Evolutionary conservation across 1,284 basidiomycete species (phyloP).

Genomic region (Lentinus polychrous): DNA sequence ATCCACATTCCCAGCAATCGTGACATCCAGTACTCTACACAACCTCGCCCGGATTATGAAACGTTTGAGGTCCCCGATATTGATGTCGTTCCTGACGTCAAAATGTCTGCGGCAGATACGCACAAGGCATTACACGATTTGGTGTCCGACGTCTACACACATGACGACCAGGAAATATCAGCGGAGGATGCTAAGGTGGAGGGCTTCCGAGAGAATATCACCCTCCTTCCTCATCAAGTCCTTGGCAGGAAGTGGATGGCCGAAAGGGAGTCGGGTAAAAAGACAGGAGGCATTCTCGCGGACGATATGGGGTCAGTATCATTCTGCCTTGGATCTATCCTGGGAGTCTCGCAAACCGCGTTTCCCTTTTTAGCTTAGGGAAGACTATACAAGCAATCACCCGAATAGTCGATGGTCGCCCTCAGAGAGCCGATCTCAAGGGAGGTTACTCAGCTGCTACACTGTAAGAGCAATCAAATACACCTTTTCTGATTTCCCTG

Average conservation of each 20-base stretch:
- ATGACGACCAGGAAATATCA: conserved; percentile 39
- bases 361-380: conserved; percentile 56
- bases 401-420: conserved; percentile 72
- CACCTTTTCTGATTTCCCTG: conserved; percentile 3
- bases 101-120: conserved; percentile 39
- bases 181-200: conserved; percentile 61
- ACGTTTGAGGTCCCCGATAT: conserved; percentile 1
- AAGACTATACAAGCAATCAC: conserved; percentile 92
- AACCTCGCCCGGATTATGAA: background rate
- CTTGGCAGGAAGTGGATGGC: conserved; percentile 85
- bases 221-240: conserved; percentile 82
- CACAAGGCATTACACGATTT: conserved; percentile 62
- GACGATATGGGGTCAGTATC: conserved; percentile 80
- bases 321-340: background rate
- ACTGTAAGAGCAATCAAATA: conserved; percentile 44
- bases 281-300: conserved; percentile 83
- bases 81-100: conserved; percentile 26
- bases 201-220: conserved; percentile 66
- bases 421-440: conserved; percentile 61
- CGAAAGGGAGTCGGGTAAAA: conserved; percentile 74
- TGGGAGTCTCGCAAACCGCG: background rate
- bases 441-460: conserved; percentile 68
- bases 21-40: background rate
- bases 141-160: conserved; percentile 38
- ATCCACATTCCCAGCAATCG: conserved; percentile 15